Base-by-base conservation (phyloP, 768 basidiomycete species). In the Pleurotus tuber-regium region DNA sequence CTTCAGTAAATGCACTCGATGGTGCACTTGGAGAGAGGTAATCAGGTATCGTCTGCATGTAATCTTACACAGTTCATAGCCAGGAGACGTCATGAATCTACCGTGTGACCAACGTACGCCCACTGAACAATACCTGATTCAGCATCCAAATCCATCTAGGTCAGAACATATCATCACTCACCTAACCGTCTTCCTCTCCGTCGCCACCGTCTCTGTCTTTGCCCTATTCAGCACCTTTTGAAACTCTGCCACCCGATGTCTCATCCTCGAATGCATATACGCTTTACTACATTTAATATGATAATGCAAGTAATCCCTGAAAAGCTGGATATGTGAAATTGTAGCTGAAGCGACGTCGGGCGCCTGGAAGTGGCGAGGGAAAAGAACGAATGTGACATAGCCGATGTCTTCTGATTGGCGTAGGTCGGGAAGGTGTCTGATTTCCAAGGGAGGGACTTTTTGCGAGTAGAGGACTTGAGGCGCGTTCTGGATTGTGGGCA, bases 281-380 rank as follows among this genome's bases (percentile, higher is more conserved):
- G 96, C 97, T 69, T 98, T 98, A 47, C 88, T 94, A 66, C 93
- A 95, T 63, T 96, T 98, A 79, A 99, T 97, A 65, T 98, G 96
- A 69, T 98, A 98, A 71, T 99, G 97, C n/a, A 99, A 76, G 64
- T 98, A 98, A 68, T 98, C 93, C 51, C 97, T 83, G 87, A 99
- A 98, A 21, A 96, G 75, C 66, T 98, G 92, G 61, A 98, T 89
- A 61, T 92, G 92, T 24, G 93, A 94, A 65, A 98, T 97, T 11
- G 93, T 94, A 31, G 76, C 74, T 2, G 80, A 75, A 11, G 92
- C 89, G 16, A 80, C 74, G 16, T 75, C 67, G 2, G 83, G 75
- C 60, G 84, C 89, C 54, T 80, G 67, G 68, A 98, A 98, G 75
- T 98, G 97, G 38, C 93, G 92, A 21, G 97, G 96, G 76, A 93